Evolutionary conservation across 352 stramenopile genomes (phyloP), one percentile per base, ranked within the genome.

Genomic region (Phytopythium mirpurense): DNA sequence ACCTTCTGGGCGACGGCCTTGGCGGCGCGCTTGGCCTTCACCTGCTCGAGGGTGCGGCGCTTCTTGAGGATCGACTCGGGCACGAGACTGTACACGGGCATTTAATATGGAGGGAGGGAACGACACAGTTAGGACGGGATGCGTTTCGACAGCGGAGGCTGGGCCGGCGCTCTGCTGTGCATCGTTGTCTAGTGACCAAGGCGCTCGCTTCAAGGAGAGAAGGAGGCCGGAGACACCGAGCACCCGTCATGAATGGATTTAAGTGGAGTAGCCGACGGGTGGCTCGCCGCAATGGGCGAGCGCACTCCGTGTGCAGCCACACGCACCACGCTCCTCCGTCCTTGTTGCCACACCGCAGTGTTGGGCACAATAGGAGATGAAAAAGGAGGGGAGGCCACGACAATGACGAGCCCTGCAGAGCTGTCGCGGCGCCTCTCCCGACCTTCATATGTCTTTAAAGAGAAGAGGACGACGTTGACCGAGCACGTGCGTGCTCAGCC

Each of bases 11-110:
- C 78, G 37, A 73, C 63, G 44, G 77, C 81, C 72, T 92, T 92
- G 42, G 77, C 79, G 19, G 59, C 57, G 56, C 83, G 83, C 74
- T 95, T 93, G 63, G 79, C 83, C 79, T 93, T 93, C 54, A 95
- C 83, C 67, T 83, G 72, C 62, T 93, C 75, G 47, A 93, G 67
- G 62, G 83, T 93, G 65, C 85, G 85, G 71, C 83, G 83, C 85
- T 95, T 95, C 81, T 95, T 95, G 65, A 95, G 81, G 63, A 95
- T 84, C 49, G 85, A 93, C 69, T 95, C 85, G 47, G 85, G 85
- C 45, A 95, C 84, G 57, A 95, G 80, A 78, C 84, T 95, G 64
- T 52, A 24, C 34, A 54, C 36, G 32, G 12, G 21, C 18, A 26
- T 32, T 8, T 57, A 51, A 57, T 14, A 45, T 10, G 16, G 48